A percentile compares a stretch with the other conserved stretches of the same genome.
Conservation (phyloP, 2,329 filamentous ascomycete species). For the Xylaria sp. region DNA sequence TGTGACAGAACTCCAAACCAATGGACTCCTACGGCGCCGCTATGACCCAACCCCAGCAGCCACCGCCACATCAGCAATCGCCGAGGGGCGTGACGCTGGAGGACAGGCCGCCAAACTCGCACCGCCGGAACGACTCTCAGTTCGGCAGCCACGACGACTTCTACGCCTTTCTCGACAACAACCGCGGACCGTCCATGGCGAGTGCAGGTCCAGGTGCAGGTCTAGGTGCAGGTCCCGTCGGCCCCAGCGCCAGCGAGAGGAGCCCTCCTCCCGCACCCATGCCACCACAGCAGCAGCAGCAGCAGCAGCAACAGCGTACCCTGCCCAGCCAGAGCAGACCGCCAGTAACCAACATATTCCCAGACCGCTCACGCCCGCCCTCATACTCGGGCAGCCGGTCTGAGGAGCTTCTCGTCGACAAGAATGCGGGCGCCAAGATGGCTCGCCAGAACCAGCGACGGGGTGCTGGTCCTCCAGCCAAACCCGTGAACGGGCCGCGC, state of each 20-base stretch:
- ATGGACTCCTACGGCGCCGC: constrained; percentile 29
- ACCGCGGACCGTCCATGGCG: constrained; percentile 31
- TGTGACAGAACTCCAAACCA: background rate
- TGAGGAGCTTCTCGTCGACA: constrained; percentile 41
- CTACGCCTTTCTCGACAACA: constrained; percentile 42
- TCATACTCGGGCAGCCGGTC: constrained; percentile 42
- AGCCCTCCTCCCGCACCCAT: constrained; percentile 22
- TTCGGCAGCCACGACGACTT: constrained; percentile 43
- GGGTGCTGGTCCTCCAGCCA: constrained; percentile 21
- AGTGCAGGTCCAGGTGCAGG: no score
- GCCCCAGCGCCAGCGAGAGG: background rate
- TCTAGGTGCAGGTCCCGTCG: background rate
- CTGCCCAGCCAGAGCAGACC: constrained; percentile 36
- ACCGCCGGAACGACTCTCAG: constrained; percentile 31
- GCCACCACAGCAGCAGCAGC: constrained; percentile 25
- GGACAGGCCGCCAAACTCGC: constrained; percentile 17
- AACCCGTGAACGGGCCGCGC: constrained; percentile 27
- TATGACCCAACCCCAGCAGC: constrained; percentile 28
- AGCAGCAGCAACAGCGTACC: constrained; percentile 29
- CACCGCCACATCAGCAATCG: constrained; percentile 15
- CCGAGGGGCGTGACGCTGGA: constrained; percentile 27
- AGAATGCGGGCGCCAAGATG: constrained; percentile 29
- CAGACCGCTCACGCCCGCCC: constrained; percentile 37
- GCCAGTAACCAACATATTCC: constrained; percentile 39
- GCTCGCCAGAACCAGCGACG: constrained; percentile 39